Evolutionary conservation across 2,329 filamentous ascomycete genomes (phyloP).

Genomic region (Diaporthe helianthi): DNA sequence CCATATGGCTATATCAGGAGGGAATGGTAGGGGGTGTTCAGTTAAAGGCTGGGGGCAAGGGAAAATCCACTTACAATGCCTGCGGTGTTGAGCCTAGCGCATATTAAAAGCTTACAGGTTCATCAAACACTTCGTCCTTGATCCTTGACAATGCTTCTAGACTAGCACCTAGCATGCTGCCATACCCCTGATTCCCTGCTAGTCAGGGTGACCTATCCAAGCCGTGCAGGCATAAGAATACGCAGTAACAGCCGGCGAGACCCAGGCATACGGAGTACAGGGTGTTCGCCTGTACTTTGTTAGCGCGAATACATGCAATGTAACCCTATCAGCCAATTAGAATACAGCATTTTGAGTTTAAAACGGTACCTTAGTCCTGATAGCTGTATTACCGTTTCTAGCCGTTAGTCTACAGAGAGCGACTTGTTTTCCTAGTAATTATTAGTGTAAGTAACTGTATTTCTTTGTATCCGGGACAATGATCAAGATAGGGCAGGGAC

Average conservation of each 20-base stretch:
- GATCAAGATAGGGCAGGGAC: no score
- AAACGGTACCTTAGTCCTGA: no score
- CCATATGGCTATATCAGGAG: constrained; percentile 20
- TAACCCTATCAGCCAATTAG: no score
- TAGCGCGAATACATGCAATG: no score
- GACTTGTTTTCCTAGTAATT: no score
- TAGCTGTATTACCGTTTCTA: no score
- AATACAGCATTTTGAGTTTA: no score
- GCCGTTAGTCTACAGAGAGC: no score
- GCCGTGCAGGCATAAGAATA: background rate
- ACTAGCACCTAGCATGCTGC: constrained; percentile 4
- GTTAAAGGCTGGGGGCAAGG: constrained; percentile 19
- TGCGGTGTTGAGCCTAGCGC: constrained; percentile 21
- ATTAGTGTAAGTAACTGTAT: no score
- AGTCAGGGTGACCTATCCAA: background rate
- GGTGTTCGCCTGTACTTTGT: no score
- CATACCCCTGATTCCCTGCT: constrained; percentile 12
- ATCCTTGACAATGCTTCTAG: constrained; percentile 10
- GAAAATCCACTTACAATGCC: background rate
- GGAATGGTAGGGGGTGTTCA: constrained; percentile 12
- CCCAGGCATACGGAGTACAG: no score
- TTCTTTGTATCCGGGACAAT: no score
- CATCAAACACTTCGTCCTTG: constrained; percentile 24
- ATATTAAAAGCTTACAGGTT: constrained; percentile 22
- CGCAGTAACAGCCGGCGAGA: background rate